Percentiles rank a stretch among this genome's conserved stretches.
phyloP scores from a whole-genome alignment of 2,329 filamentous ascomycete genomes.

The Scorias spongiosa region DNA sequence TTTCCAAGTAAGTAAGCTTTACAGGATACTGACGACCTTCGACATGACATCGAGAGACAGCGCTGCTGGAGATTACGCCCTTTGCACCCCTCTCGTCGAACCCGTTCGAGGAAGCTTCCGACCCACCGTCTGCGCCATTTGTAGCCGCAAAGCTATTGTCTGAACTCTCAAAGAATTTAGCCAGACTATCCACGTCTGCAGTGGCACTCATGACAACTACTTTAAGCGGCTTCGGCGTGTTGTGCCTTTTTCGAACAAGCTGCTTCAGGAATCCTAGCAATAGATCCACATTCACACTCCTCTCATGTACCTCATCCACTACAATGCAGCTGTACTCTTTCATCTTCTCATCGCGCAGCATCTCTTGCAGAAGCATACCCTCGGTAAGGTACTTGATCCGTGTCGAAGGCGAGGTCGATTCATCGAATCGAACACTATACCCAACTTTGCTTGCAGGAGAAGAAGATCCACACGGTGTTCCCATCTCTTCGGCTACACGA shows the following conservation, averaged over 20 bases:
- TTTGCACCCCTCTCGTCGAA: constrained; percentile 6
- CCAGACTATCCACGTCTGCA: constrained; percentile 67
- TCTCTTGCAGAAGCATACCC: constrained; percentile 89
- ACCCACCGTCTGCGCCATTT: constrained; percentile 4
- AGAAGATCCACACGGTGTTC: constrained; percentile 43
- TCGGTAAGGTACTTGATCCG: constrained; percentile 90
- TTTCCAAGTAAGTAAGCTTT: constrained; percentile 56
- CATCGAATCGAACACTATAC: constrained; percentile 91
- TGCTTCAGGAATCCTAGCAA: constrained; percentile 77
- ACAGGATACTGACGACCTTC: constrained; percentile 82
- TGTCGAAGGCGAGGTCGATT: constrained; percentile 64
- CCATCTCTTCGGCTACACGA: constrained; percentile 74
- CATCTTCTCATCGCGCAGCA: constrained; percentile 70
- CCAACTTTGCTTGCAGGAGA: constrained; percentile 55
- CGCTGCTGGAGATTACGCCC: not conserved
- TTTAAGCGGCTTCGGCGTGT: constrained; percentile 45
- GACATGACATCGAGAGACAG: constrained; percentile 47
- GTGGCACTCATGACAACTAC: constrained; percentile 96
- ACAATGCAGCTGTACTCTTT: constrained; percentile 77
- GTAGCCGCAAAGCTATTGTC: not conserved
- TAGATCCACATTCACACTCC: constrained; percentile 86
- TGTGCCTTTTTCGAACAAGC: constrained; percentile 49
- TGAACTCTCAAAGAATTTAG: constrained; percentile 51
- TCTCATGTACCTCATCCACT: constrained; percentile 93
- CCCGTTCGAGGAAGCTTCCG: constrained; percentile 13